Percentiles rank a stretch among this genome's conserved stretches.
Evolutionary conservation across 2,329 filamentous ascomycete species (phyloP).

Genomic region (Alternaria infectoria): DNA sequence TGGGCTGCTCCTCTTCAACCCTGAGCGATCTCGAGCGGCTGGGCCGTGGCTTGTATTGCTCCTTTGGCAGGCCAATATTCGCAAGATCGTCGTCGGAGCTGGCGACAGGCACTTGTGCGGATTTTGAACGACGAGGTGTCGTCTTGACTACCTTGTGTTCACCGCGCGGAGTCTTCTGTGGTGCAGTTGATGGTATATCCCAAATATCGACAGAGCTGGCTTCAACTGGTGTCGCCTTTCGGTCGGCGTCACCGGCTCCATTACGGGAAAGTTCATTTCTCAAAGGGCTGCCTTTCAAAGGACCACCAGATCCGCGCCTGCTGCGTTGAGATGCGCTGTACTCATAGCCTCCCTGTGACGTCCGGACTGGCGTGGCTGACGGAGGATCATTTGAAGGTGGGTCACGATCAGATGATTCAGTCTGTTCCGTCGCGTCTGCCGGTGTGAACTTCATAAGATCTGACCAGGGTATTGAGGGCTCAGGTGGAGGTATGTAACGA

Average conservation of each 20-base stretch:
- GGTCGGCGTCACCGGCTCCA: not conserved
- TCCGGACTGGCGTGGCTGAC: not conserved
- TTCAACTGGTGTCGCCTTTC: not conserved
- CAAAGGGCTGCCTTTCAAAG: slow-evolving; percentile 7
- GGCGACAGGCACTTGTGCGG: not conserved
- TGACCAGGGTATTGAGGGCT: slow-evolving; percentile 48
- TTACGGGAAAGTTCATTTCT: not conserved
- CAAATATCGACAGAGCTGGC: too few relatives aligned
- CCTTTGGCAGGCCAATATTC: slow-evolving; percentile 33
- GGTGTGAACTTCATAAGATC: slow-evolving; percentile 38
- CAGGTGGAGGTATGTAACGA: slow-evolving; percentile 25
- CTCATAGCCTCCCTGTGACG: not conserved
- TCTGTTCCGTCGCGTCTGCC: slow-evolving; percentile 13
- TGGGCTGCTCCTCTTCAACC: slow-evolving; percentile 20
- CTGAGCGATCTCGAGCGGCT: slow-evolving; percentile 46
- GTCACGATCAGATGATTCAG: slow-evolving; percentile 12
- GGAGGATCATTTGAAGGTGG: not conserved
- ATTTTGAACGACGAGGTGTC: slow-evolving; percentile 9
- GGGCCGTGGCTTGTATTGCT: slow-evolving; percentile 46
- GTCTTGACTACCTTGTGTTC: not conserved
- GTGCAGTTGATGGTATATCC: not conserved
- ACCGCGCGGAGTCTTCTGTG: not conserved
- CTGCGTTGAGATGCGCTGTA: slow-evolving; percentile 8
- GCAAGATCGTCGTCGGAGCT: slow-evolving; percentile 35
- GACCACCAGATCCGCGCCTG: slow-evolving; percentile 7